Conservation (phyloP, 441 rosid genomes). For the Jatropha multifida region DNA sequence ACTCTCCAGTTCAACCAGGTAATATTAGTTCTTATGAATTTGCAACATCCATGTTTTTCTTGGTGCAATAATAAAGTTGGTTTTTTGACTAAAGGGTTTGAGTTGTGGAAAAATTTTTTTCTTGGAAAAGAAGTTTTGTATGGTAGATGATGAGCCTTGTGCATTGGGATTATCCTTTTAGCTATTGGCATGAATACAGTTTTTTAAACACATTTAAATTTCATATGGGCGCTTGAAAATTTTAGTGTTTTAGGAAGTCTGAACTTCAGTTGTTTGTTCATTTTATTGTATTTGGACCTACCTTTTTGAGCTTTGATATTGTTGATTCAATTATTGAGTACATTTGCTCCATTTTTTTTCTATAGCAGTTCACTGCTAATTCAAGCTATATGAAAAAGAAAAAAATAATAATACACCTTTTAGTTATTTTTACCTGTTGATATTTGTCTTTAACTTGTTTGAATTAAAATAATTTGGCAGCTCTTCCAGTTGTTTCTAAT, state of each 20-base stretch:
- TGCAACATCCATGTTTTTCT: not conserved
- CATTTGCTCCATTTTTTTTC: not conserved
- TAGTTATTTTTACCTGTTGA: not conserved
- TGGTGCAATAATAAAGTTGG: not conserved
- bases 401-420: not conserved
- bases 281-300: not conserved
- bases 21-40: constrained; percentile 14
- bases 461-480: constrained; percentile 47
- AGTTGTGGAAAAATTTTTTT: not conserved
- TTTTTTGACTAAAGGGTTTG: not conserved
- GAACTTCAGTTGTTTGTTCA: not conserved
- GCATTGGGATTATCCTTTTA: not conserved
- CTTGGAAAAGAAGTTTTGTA: not conserved
- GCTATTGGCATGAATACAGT: not conserved
- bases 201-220: not conserved
- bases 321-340: not conserved
- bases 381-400: not conserved
- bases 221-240: not conserved
- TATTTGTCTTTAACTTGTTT: constrained; percentile 19
- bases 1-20: constrained; percentile 87
- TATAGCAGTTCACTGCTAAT: not conserved
- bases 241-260: not conserved
- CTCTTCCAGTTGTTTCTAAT: constrained; percentile 65
- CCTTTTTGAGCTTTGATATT: not conserved
- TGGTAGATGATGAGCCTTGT: not conserved